phyloP scores from a whole-genome alignment of 2,329 filamentous ascomycete species.

The Colletotrichum truncatum region DNA sequence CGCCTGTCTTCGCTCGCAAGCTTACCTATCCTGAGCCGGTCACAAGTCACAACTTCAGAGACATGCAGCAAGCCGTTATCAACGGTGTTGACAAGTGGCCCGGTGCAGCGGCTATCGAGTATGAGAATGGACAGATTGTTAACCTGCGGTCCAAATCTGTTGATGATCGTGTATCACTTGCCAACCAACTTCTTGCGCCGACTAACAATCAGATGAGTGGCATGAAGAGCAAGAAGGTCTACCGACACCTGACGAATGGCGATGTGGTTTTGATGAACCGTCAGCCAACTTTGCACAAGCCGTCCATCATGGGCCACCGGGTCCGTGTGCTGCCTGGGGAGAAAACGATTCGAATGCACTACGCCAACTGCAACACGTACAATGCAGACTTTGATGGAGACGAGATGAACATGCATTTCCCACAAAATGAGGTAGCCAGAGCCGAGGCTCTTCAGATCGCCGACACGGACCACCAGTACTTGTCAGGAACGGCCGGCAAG shows the following conservation, averaged over 20 bases:
- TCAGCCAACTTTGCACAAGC: slow-evolving; percentile 96
- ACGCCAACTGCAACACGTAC: slow-evolving; percentile 99
- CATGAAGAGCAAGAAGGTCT: slow-evolving; percentile 92
- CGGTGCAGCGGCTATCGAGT: slow-evolving; percentile 92
- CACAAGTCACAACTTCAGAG: slow-evolving; percentile 95
- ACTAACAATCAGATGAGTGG: slow-evolving; percentile 79
- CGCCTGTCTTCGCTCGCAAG: slow-evolving; percentile 96
- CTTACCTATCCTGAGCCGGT: slow-evolving; percentile 97
- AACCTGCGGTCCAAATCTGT: slow-evolving; percentile 86
- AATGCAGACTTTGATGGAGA: slow-evolving; percentile 99
- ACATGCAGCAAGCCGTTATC: slow-evolving; percentile 94
- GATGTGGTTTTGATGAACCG: slow-evolving; percentile 99
- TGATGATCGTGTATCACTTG: slow-evolving; percentile 88
- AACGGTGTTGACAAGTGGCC: slow-evolving; percentile 96
- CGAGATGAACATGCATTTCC: slow-evolving; percentile 99
- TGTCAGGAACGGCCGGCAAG: slow-evolving; percentile 92
- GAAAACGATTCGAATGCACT: slow-evolving; percentile 99
- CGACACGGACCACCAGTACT: slow-evolving; percentile 96
- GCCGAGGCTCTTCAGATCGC: slow-evolving; percentile 93
- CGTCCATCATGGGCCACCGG: slow-evolving; percentile 98
- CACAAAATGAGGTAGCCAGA: slow-evolving; percentile 93
- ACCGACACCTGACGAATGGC: slow-evolving; percentile 94
- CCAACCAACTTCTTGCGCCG: slow-evolving; percentile 91
- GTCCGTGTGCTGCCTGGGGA: slow-evolving; percentile 92
- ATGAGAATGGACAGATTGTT: slow-evolving; percentile 91